Base-by-base conservation (phyloP, 2,329 filamentous ascomycete genomes). In the Graphilbum fragrans region DNA sequence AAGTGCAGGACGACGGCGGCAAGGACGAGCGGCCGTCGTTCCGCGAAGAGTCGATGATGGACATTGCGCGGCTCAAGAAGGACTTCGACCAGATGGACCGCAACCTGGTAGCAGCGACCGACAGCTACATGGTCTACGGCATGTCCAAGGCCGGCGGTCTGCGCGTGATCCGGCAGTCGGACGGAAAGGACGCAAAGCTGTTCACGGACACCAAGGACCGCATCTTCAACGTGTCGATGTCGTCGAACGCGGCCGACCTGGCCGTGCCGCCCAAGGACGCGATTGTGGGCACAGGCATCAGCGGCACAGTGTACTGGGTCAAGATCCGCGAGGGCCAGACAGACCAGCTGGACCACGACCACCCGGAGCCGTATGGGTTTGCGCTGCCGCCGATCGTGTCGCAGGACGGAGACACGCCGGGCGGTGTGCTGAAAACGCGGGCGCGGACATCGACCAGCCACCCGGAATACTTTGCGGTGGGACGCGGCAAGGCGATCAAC, bases 1-100 rank as follows among this genome's bases (percentile, higher is more conserved):
- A 76, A 12, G 74, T 96, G 52, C 68, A 77, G 57, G 65, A 74
- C 49, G 61, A 69, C 46, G 62, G 70, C 45, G n/a, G n/a, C 29
- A 61, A 72, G 14, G 67, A 77, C 44, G 59, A 69, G 21, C 72
- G 74, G 16, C 70, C 80, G 4, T 63, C 70, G 39, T 80, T 96
- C 58, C 80, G 82, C 31, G 77, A 86, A 43, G 82, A 90, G 50
- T 74, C 81, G 35, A 80, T 94, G 52, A 84, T 94, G 69, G 86
- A 94, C 52, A 92, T 98, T 56, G 90, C 92, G 39, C 78, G 87
- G 44, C 71, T 96, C 49, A 94, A 94, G 71, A 96, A 96, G 65
- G 87, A 94, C 5, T 96, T 96, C 53, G 92, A 98, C 55, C 92
- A 96, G 63, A 81, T 95, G 47, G 92, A 98, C 57, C 84, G 93